These are phyloP conservation scores for Colletotrichum liriopes DNA, from an alignment of 2,329 filamentous ascomycete species.

Conservation along the genomic window DNA sequence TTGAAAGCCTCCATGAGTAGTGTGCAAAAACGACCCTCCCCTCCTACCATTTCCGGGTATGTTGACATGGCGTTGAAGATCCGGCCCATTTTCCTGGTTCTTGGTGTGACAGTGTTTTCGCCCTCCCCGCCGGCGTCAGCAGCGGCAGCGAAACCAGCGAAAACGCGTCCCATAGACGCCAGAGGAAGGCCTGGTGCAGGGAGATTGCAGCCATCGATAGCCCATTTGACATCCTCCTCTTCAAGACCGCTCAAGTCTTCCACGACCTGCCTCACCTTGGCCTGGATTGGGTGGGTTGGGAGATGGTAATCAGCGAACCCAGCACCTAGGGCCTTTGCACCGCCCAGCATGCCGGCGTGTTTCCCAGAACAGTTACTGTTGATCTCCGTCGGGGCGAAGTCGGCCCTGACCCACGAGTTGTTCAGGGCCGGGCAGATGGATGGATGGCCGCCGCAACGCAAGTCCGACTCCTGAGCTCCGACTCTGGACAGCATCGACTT, in stretches of 20 bases:
- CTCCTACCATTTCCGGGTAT: slow-evolving; percentile 61
- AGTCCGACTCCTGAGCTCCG: slow-evolving; percentile 52
- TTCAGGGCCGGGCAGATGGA: slow-evolving; percentile 55
- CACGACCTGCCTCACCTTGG: slow-evolving; percentile 54
- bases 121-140: slow-evolving; percentile 41
- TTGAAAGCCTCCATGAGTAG: slow-evolving; percentile 58
- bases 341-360: slow-evolving; percentile 64
- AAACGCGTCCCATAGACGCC: slow-evolving; percentile 53
- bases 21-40: slow-evolving; percentile 64
- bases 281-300: slow-evolving; percentile 56
- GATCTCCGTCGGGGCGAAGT: slow-evolving; percentile 55
- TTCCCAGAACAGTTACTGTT: slow-evolving; percentile 66
- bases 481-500: slow-evolving; percentile 56
- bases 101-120: not conserved
- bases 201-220: slow-evolving; percentile 63
- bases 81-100: slow-evolving; percentile 49
- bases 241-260: slow-evolving; percentile 53
- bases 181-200: slow-evolving; percentile 61
- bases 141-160: slow-evolving; percentile 55
- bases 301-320: slow-evolving; percentile 54
- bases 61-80: slow-evolving; percentile 60
- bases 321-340: slow-evolving; percentile 54
- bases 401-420: slow-evolving; percentile 56
- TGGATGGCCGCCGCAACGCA: slow-evolving; percentile 61
- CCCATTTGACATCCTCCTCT: slow-evolving; percentile 55